Conservation (phyloP, 495 filamentous ascomycete species). For the Antarctomyces pellizariae region DNA sequence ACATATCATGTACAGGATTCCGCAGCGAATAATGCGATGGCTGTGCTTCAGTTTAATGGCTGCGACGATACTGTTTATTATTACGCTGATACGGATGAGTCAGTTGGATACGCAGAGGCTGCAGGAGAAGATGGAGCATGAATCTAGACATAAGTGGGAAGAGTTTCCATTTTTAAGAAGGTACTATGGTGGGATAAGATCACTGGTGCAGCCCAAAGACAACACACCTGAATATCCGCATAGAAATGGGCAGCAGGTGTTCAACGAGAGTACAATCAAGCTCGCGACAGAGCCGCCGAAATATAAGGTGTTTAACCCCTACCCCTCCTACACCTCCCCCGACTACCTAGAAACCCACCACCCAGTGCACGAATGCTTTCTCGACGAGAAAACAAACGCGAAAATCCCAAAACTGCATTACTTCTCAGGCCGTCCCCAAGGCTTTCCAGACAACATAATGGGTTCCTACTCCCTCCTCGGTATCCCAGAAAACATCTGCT, state of each 20-base stretch:
- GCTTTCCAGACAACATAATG: constrained; percentile 61
- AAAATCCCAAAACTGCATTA: constrained; percentile 42
- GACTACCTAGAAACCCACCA: constrained; percentile 35
- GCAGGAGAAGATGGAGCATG: constrained; percentile 34
- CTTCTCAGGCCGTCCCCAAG: constrained; percentile 48
- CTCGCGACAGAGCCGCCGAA: constrained; percentile 3
- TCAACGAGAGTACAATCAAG: constrained; percentile 12
- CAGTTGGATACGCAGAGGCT: constrained; percentile 33
- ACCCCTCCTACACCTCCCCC: constrained; percentile 37
- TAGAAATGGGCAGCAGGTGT: constrained; percentile 19
- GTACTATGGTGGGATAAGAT: constrained; percentile 65
- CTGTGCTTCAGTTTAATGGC: constrained; percentile 45
- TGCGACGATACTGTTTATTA: constrained; percentile 46
- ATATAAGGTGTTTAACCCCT: constrained; percentile 41
- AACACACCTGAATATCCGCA: constrained; percentile 62
- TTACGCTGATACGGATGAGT: constrained; percentile 45
- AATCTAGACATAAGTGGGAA: constrained; percentile 39
- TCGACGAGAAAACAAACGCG: constrained; percentile 37
- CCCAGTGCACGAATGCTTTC: constrained; percentile 48
- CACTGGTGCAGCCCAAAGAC: constrained; percentile 31
- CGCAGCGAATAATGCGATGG: constrained; percentile 40
- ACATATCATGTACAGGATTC: constrained; percentile 36
- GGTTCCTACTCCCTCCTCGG: constrained; percentile 65
- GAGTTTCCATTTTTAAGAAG: constrained; percentile 55
- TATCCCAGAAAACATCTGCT: constrained; percentile 72